These are phyloP conservation scores for Guyanaporus albipodus DNA, from an alignment of 768 basidiomycete genomes.

Conservation along the genomic window DNA sequence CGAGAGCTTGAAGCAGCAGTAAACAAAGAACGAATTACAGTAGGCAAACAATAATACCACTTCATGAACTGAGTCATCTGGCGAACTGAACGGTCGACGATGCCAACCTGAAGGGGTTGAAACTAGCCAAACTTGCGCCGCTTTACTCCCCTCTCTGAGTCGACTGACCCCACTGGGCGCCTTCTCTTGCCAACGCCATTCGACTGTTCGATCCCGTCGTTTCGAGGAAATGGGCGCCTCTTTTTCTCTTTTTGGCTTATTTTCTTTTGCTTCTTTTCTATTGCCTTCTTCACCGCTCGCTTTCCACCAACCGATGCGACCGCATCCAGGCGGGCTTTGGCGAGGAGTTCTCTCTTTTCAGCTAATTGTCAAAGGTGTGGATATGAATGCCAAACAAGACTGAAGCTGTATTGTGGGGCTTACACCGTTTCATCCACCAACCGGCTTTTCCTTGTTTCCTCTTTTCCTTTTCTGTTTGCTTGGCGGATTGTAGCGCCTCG, in stretches of 20 bases:
- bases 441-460: constrained; percentile 69
- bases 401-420: constrained; percentile 22
- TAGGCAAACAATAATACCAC: constrained; percentile 28
- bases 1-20: constrained; percentile 26
- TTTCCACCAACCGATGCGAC: constrained; percentile 74
- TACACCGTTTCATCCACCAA: constrained; percentile 86
- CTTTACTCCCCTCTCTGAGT: constrained; percentile 13
- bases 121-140: constrained; percentile 21
- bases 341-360: constrained; percentile 70
- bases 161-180: constrained; percentile 11
- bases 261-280: constrained; percentile 89
- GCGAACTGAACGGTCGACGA: background rate
- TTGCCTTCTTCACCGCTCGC: constrained; percentile 77
- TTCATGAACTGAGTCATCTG: constrained; percentile 1
- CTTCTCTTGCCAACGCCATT: constrained; percentile 14
- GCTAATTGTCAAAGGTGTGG: constrained; percentile 39
- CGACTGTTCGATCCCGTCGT: constrained; percentile 10
- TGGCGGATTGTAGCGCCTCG: constrained; percentile 50
- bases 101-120: background rate
- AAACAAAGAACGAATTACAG: constrained; percentile 27
- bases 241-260: constrained; percentile 86
- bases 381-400: background rate
- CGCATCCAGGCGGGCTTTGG: constrained; percentile 75
- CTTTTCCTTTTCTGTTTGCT: constrained; percentile 53
- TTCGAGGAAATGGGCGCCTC: constrained; percentile 59